These are phyloP conservation scores for Pluteus cervinus DNA, from an alignment of 768 basidiomycete genomes.

Conservation along the genomic window DNA sequence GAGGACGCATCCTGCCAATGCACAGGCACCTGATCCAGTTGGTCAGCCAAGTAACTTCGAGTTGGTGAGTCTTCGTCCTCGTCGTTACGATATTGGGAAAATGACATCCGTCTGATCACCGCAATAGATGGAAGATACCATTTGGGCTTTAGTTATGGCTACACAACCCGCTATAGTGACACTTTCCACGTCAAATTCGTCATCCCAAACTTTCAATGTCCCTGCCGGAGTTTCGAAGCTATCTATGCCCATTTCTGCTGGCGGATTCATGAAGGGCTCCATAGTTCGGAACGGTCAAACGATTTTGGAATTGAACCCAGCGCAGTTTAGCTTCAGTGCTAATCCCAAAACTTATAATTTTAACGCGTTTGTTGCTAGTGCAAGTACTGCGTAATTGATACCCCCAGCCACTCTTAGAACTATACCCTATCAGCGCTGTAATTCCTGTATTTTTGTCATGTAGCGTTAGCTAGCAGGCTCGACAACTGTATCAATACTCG, in stretches of 20 bases:
- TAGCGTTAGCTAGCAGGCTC: no score
- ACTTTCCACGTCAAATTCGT: slow-evolving; percentile 41
- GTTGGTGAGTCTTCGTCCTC: slow-evolving; percentile 36
- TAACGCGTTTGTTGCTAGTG: slow-evolving; percentile 57
- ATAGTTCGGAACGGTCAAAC: slow-evolving; percentile 43
- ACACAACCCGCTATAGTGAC: slow-evolving; percentile 50
- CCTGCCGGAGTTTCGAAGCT: slow-evolving; percentile 57
- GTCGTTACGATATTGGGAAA: neutral
- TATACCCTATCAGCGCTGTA: no score
- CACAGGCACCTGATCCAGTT: slow-evolving; percentile 48
- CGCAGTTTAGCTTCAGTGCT: slow-evolving; percentile 47
- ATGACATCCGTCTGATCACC: neutral
- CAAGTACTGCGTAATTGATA: slow-evolving; percentile 16
- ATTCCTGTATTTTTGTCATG: no score
- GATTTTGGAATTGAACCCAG: slow-evolving; percentile 42
- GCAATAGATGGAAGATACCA: slow-evolving; percentile 49
- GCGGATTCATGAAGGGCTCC: slow-evolving; percentile 42
- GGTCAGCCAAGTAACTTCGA: slow-evolving; percentile 52
- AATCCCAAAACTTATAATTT: slow-evolving; percentile 60
- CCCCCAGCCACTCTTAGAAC: neutral
- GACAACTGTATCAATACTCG: no score
- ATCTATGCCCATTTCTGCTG: slow-evolving; percentile 47
- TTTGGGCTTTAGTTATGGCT: slow-evolving; percentile 68
- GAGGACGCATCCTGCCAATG: slow-evolving; percentile 47
- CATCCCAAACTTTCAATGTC: slow-evolving; percentile 41